These are phyloP conservation scores for Aspergillus latus DNA, from an alignment of 2,329 filamentous ascomycete species.

Conservation along the genomic window DNA sequence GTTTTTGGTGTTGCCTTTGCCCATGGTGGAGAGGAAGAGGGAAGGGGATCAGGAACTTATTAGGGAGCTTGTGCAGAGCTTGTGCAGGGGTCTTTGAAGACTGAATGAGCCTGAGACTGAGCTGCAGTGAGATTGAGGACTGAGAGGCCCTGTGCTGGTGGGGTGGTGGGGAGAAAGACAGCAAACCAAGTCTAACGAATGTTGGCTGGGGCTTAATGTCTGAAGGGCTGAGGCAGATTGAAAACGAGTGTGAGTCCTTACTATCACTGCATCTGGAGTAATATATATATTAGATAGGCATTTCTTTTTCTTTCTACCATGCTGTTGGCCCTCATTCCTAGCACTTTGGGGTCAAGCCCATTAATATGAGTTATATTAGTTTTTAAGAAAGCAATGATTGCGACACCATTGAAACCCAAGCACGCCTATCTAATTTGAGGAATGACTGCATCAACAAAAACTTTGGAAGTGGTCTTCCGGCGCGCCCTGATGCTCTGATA, in stretches of 20 bases:
- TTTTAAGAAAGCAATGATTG: not conserved
- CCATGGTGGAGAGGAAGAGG: conserved; percentile 30
- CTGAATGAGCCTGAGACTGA: not conserved
- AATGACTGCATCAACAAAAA: conserved; percentile 7
- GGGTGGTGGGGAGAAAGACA: not conserved
- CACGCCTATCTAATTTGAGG: conserved; percentile 9
- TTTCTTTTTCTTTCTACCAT: too few relatives aligned
- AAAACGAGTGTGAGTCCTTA: not conserved
- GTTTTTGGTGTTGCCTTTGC: conserved; percentile 44
- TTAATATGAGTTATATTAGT: too few relatives aligned
- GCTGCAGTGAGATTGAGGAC: not conserved
- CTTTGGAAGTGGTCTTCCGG: too few relatives aligned
- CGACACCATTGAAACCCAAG: not conserved
- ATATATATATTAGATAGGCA: not conserved
- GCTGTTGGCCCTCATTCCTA: too few relatives aligned
- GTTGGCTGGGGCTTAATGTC: not conserved
- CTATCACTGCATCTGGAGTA: too few relatives aligned
- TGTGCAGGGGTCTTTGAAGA: not conserved
- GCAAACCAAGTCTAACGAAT: not conserved
- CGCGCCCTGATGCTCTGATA: too few relatives aligned
- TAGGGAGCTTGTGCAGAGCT: too few relatives aligned
- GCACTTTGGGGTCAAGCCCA: too few relatives aligned
- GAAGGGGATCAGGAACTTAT: not conserved
- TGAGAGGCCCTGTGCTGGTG: not conserved
- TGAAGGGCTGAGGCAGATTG: not conserved